Evolutionary conservation across 495 filamentous ascomycete species (phyloP).

Genomic region (Talaromyces ruber): DNA sequence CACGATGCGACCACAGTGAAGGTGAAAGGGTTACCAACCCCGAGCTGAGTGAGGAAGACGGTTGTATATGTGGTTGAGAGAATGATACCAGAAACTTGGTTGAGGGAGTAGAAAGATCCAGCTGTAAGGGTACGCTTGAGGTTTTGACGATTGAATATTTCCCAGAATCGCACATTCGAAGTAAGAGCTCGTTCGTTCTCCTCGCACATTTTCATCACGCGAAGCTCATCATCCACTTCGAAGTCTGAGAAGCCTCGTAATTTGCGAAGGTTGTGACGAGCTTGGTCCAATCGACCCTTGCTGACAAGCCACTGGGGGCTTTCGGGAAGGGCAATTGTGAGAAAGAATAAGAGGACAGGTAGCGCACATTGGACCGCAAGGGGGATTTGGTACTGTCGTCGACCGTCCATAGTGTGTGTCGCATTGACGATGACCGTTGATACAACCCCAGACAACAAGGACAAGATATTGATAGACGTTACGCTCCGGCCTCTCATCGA

Average conservation of each 20-base stretch:
- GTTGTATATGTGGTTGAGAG: conserved; percentile 31
- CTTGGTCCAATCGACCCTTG: conserved; percentile 33
- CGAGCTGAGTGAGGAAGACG: conserved; percentile 25
- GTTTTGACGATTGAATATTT: conserved; percentile 26
- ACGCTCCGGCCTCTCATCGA: conserved; percentile 29
- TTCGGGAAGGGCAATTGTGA: conserved; percentile 40
- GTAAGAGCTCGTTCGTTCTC: conserved; percentile 17
- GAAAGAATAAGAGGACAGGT: conserved; percentile 17
- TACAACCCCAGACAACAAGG: conserved; percentile 25
- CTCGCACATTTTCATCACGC: conserved; percentile 22
- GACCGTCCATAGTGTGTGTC: conserved; percentile 17
- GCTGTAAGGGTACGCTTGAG: conserved; percentile 26
- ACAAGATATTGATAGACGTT: conserved; percentile 27
- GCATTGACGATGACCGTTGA: conserved; percentile 24
- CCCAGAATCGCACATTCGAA: conserved; percentile 22
- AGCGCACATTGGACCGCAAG: conserved; percentile 25
- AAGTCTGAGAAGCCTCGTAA: conserved; percentile 25
- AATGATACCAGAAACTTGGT: conserved; percentile 30
- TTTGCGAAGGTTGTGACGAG: conserved; percentile 23
- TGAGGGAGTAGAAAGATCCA: conserved; percentile 30
- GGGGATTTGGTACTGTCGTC: conserved; percentile 22
- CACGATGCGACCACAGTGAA: conserved; percentile 29
- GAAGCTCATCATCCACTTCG: conserved; percentile 23
- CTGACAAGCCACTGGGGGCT: conserved; percentile 56
- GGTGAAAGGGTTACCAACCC: conserved; percentile 20